Evolutionary conservation across 805 yeast species (phyloP), one percentile per base, ranked within the genome.

Genomic region (Kluyveromyces wickerhamii): DNA sequence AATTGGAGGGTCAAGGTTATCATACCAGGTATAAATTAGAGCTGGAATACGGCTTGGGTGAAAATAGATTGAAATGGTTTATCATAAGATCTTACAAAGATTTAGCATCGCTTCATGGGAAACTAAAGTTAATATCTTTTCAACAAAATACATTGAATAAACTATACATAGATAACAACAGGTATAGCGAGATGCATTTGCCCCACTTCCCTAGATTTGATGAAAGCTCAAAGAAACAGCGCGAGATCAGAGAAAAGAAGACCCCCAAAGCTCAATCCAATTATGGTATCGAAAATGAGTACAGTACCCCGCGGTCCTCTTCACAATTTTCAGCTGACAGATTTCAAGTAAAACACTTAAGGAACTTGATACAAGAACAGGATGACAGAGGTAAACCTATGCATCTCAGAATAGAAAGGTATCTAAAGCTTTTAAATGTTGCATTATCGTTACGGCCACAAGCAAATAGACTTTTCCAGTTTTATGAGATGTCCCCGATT

Each of bases 41-140:
- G 32, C 63, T 92, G 29, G 95, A 88, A 52, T 92, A 92, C 51
- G 98, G 97, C 5, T 74, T 87, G 21, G 95, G 95, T 2, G 72
- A 76, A 5, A 74, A 78, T 37, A 62, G 87, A 35, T 63, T 87
- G 47, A 73, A 74, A 46, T 92, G 98, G 98, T 65, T 79, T 1
- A 72, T 92, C 5, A 67, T 74, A 19, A 80, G 79, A 47, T 79
- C 76, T 15, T 73, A 79, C 31, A 74, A 77, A 46, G 95, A 87
- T 42, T 65, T 92, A 27, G 60, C 72, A n/a, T 67, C 67, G 17
- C 65, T 89, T 36, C 94, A 88, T 54, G 72, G 81, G 13, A 70
- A 74, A 36, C 63, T 88, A 42, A 78, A 75, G 50, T 63, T 78
- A 7, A 64, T 71, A 2, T 51, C 67, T 6, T 65, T 74, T 42